These are phyloP conservation scores for Cenchrus fungigraminus DNA, from an alignment of 176 grass and related monocot genomes.

Conservation along the genomic window DNA sequence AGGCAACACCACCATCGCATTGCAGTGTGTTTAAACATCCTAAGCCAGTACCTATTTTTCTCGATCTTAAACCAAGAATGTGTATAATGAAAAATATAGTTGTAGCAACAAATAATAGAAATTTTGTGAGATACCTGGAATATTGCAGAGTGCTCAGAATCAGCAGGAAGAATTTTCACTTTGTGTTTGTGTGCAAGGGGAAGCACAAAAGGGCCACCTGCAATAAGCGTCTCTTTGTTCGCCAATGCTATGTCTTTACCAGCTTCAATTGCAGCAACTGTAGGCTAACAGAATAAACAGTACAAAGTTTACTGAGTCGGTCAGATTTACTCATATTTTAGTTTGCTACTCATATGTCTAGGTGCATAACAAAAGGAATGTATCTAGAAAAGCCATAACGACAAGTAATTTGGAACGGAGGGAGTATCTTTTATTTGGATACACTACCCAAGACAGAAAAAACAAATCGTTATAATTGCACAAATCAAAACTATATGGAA, in stretches of 20 bases:
- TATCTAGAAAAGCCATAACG: too few relatives aligned
- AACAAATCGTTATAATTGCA: background rate
- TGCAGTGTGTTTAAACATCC: conserved; percentile 12
- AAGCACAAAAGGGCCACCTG: conserved; percentile 97
- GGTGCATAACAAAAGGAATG: too few relatives aligned
- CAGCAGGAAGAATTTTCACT: conserved; percentile 97
- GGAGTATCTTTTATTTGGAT: background rate
- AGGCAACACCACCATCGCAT: background rate
- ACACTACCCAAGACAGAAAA: background rate
- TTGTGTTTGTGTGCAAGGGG: conserved; percentile 98
- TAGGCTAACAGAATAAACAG: conserved; percentile 60
- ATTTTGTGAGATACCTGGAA: conserved; percentile 76
- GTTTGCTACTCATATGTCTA: background rate
- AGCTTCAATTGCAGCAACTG: conserved; percentile 96
- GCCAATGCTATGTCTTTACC: conserved; percentile 97
- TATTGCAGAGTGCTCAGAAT: conserved; percentile 99
- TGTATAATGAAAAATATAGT: conserved; percentile 1
- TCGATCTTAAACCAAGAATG: background rate
- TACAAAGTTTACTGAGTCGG: conserved; percentile 6
- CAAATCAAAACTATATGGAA: background rate
- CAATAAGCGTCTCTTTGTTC: conserved; percentile 98
- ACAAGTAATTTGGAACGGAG: too few relatives aligned
- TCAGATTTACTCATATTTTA: conserved; percentile 21
- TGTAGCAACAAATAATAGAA: conserved; percentile 12
- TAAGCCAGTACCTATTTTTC: background rate